Evolutionary conservation across 2,329 filamentous ascomycete genomes (phyloP), one percentile per base, ranked within the genome.

Genomic region (Aspergillus hiratsukae): DNA sequence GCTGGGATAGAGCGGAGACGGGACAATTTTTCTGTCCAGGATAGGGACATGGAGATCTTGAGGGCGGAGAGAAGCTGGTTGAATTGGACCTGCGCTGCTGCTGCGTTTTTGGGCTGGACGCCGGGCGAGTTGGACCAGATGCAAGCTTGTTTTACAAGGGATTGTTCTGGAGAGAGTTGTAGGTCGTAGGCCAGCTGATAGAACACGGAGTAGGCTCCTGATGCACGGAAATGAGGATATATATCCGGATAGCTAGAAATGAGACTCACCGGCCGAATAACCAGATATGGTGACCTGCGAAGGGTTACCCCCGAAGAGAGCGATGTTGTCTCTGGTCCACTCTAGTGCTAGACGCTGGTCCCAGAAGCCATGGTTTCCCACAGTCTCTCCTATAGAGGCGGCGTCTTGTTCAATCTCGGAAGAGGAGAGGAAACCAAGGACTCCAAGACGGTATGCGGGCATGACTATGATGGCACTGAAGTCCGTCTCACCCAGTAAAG

Each of bases 171-270:
- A 0, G 80, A 75, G 19, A 79, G 73, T 52, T 75, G 77, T 8
- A 84, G 72, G 61, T 85, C 83, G 60, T 84, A 81, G 9, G 81
- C 77, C 2, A 85, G 67, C 66, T 85, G 83, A 54, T 84, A 78
- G 62, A 84, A 85, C 2, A 78, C 75, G 2, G 80, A 82, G 62
- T 84, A 80, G 2, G 80, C 75, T 1, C 82, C 76, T 74, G 40
- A 23, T n/a, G 43, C 40, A 25, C 53, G 7, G 14, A 35, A 17
- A 35, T 35, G 31, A 35, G 31, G 14, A 17, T 17, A 7, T 11
- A 17, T 35, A 35, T 17, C 17, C 14, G 14, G 17, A 35, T 7
- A 7, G 5, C 4, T 35, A 23, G 50, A 31, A 28, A 14, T 9
- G 1, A 46, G 17, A 57, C 64, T 48, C 63, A 73, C 74, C 81